A percentile compares a stretch with the other conserved stretches of the same genome.
Evolutionary conservation across 2,329 filamentous ascomycete species (phyloP).

Genomic region (Aspergillus pseudoterreus): DNA sequence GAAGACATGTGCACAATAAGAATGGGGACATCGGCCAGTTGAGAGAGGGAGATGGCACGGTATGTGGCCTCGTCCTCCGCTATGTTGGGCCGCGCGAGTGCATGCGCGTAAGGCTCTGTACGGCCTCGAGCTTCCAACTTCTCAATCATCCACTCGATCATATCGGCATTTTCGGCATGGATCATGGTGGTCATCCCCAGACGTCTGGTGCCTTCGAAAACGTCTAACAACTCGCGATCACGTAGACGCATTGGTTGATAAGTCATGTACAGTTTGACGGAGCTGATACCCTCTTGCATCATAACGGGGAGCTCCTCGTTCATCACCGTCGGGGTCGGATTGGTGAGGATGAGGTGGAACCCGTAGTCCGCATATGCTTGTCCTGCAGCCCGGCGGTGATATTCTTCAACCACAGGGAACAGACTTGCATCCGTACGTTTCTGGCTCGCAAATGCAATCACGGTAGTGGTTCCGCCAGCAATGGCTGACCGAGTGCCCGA

Average conservation of each 20-base stretch:
- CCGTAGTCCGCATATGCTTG: conserved; percentile 56
- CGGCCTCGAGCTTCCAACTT: conserved; percentile 33
- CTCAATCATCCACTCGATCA: conserved; percentile 37
- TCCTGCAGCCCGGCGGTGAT: conserved; percentile 43
- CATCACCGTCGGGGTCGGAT: conserved; percentile 28
- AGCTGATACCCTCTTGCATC: conserved; percentile 41
- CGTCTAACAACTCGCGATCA: conserved; percentile 41
- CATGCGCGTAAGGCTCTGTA: conserved; percentile 41
- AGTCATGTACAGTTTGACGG: conserved; percentile 48
- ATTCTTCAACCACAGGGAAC: conserved; percentile 45
- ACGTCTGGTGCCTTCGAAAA: conserved; percentile 39
- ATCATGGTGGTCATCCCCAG: conserved; percentile 47
- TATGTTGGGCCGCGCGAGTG: conserved; percentile 38
- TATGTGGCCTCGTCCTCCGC: conserved; percentile 46
- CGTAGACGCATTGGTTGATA: conserved; percentile 41
- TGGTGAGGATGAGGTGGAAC: conserved; percentile 44
- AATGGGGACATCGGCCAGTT: conserved; percentile 50
- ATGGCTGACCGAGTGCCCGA: conserved; percentile 53
- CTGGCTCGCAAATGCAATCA: conserved; percentile 57
- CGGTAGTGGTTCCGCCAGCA: conserved; percentile 48
- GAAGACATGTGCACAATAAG: conserved; percentile 53
- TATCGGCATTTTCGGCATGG: conserved; percentile 46
- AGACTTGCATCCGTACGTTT: conserved; percentile 45
- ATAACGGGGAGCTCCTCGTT: conserved; percentile 37
- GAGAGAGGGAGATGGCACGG: conserved; percentile 49